These are phyloP conservation scores for Plectosphaerella cucumerina DNA, from an alignment of 2,329 filamentous ascomycete genomes.

Conservation along the genomic window DNA sequence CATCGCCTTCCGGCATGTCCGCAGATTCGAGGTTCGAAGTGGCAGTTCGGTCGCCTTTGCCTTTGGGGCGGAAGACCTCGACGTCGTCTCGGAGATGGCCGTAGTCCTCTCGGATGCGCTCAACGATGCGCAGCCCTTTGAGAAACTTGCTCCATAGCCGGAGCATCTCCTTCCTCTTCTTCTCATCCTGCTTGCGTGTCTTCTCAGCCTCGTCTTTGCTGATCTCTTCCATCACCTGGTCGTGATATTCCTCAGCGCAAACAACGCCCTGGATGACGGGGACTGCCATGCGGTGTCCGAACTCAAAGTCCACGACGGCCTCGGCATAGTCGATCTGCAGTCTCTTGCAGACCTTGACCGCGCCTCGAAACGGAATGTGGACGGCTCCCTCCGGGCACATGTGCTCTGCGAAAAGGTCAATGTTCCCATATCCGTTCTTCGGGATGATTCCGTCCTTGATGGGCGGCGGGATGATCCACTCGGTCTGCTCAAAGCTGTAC, in stretches of 20 bases:
- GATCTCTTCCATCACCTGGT: constrained; percentile 72
- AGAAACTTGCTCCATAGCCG: constrained; percentile 82
- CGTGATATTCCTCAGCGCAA: constrained; percentile 74
- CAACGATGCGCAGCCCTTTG: constrained; percentile 77
- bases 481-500: constrained; percentile 80
- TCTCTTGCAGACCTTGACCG: constrained; percentile 75
- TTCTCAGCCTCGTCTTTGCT: constrained; percentile 72
- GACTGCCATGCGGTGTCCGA: constrained; percentile 89
- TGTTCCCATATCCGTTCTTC: constrained; percentile 93
- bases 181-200: constrained; percentile 75
- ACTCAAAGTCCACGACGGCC: constrained; percentile 94
- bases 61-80: constrained; percentile 51
- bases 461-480: constrained; percentile 90
- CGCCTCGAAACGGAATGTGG: constrained; percentile 76
- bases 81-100: constrained; percentile 53
- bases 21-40: not conserved
- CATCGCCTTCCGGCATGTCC: constrained; percentile 20
- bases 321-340: constrained; percentile 87
- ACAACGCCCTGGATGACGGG: constrained; percentile 90
- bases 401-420: constrained; percentile 88
- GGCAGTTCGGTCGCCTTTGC: constrained; percentile 17
- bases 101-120: constrained; percentile 74
- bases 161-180: constrained; percentile 69
- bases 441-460: constrained; percentile 84
- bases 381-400: constrained; percentile 85